Evolutionary conservation across 1,139 yeast genomes (phyloP).

Genomic region (Yamadazyma songkhlaensis): DNA sequence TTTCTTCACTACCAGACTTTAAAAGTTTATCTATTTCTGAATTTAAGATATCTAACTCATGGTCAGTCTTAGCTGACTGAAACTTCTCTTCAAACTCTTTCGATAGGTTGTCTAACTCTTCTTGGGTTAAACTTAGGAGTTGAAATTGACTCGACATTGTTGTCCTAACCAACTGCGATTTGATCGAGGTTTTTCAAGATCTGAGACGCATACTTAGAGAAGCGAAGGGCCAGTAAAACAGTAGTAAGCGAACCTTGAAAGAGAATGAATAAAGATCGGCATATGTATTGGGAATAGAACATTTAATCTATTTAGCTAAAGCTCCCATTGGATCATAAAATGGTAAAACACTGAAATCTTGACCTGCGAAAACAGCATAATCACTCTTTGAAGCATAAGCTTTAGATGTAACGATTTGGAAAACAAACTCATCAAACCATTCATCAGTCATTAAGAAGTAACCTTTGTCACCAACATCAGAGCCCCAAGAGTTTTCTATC

Average conservation of each 20-base stretch:
- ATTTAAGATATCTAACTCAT: constrained; percentile 10
- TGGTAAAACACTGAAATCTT: constrained; percentile 59
- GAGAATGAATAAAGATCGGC: no score
- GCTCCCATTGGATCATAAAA: constrained; percentile 90
- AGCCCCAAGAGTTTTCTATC: constrained; percentile 88
- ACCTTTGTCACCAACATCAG: constrained; percentile 70
- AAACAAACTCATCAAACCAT: constrained; percentile 80
- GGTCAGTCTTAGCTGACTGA: constrained; percentile 12
- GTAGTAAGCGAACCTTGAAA: no score
- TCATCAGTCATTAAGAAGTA: constrained; percentile 78
- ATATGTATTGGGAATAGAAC: no score
- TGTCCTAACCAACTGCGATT: not conserved
- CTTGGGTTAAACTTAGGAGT: not conserved
- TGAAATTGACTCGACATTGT: not conserved
- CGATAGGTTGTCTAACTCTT: not conserved
- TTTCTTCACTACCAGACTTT: constrained; percentile 20
- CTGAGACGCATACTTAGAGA: no score
- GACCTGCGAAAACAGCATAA: constrained; percentile 46
- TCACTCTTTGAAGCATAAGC: constrained; percentile 46
- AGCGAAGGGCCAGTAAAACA: no score
- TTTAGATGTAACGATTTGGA: constrained; percentile 71
- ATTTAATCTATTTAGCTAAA: constrained; percentile 49
- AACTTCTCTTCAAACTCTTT: constrained; percentile 5
- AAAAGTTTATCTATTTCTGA: constrained; percentile 9
- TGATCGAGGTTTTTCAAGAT: not conserved